phyloP scores from a whole-genome alignment of 768 basidiomycete species.

The Daedaleopsis sinensis region DNA sequence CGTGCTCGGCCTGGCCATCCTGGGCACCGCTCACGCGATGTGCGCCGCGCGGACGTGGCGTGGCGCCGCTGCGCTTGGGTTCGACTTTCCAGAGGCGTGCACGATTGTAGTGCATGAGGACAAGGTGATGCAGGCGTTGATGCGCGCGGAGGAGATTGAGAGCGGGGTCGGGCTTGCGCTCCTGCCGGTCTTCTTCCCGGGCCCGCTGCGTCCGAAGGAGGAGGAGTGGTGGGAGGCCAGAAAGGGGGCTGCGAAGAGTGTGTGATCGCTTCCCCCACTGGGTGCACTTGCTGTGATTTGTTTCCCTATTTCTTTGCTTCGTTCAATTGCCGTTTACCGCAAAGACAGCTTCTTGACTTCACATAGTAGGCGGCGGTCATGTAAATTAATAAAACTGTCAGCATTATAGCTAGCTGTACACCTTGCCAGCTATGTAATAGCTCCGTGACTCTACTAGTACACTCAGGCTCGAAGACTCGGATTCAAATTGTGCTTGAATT shows the following conservation, averaged over 20 bases:
- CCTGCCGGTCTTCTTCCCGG: conserved; percentile 24
- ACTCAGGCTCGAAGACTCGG: no score
- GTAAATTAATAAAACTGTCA: no score
- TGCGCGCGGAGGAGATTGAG: conserved; percentile 17
- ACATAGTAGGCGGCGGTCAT: no score
- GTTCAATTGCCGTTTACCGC: no score
- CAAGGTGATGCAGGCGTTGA: conserved; percentile 22
- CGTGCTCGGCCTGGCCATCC: conserved; percentile 19
- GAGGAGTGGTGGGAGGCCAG: conserved; percentile 16
- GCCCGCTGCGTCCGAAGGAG: conserved; percentile 17
- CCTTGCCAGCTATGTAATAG: no score
- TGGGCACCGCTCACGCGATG: conserved; percentile 27
- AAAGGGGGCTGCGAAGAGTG: conserved; percentile 3
- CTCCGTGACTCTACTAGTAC: no score
- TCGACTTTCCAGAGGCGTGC: conserved; percentile 21
- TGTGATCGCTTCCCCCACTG: neutral
- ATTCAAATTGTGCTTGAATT: no score
- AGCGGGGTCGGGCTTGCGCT: conserved; percentile 19
- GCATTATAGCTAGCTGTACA: no score
- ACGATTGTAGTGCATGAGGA: conserved; percentile 17
- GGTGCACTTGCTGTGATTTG: no score
- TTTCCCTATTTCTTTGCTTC: no score
- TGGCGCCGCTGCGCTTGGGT: conserved; percentile 22
- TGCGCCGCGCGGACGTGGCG: conserved; percentile 24
- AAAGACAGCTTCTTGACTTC: no score